A percentile compares a stretch with the other conserved stretches of the same genome.
phyloP scores from a whole-genome alignment of 768 basidiomycete species.

The Russula emetica region DNA sequence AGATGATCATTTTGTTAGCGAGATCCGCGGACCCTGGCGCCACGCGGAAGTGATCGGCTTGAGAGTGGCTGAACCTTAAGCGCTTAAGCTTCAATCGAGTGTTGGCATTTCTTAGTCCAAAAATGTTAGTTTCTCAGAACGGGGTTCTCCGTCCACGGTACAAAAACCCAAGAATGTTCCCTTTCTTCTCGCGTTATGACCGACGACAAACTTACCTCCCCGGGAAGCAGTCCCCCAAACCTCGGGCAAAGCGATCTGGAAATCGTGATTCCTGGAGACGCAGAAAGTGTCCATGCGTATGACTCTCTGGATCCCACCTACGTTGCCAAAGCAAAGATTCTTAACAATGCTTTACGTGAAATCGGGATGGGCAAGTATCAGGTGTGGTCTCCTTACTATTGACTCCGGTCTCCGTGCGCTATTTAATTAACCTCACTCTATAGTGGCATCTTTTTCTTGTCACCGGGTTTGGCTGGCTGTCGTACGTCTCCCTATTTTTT shows the following conservation, averaged over 20 bases:
- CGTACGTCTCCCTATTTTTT: constrained; percentile 41
- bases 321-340: constrained; percentile 44
- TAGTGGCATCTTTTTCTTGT: constrained; percentile 63
- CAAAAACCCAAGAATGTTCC: not conserved
- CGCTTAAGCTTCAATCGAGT: too few relatives aligned
- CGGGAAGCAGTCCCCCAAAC: not conserved
- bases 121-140: not conserved
- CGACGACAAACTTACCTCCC: not conserved
- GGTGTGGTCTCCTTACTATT: constrained; percentile 31
- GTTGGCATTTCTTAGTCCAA: not conserved
- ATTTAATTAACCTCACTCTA: not conserved
- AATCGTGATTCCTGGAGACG: not conserved
- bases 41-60: constrained; percentile 31
- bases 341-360: constrained; percentile 47
- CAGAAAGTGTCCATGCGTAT: constrained; percentile 12
- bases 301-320: constrained; percentile 42
- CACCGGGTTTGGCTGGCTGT: constrained; percentile 71
- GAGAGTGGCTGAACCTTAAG: not conserved
- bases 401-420: not conserved
- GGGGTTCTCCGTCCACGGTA: not conserved
- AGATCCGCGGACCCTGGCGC: constrained; percentile 87
- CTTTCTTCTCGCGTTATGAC: constrained; percentile 8
- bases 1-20: constrained; percentile 43
- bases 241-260: not conserved
- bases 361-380: constrained; percentile 58